Evolutionary conservation across 768 basidiomycete species (phyloP), one percentile per base, ranked within the genome.

Genomic region (Lentinus tigrinus): DNA sequence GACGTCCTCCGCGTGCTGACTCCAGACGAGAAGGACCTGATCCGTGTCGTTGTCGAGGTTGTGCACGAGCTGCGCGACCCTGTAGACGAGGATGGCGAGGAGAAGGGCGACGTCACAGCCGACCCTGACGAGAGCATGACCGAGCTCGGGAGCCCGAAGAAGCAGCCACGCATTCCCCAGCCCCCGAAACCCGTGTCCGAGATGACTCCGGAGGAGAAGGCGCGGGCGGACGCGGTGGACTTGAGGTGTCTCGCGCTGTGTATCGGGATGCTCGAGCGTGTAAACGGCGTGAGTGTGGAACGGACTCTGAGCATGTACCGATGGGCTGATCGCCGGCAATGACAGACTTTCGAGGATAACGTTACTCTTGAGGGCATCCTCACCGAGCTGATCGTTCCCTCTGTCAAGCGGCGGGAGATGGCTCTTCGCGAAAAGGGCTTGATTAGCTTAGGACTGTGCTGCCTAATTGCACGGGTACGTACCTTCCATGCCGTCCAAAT

Each of bases 331-430:
- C 31, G 31, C 11, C 27, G 5, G 11, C 17, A 14, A 3, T 28
- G 28, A 23, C 54, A 82, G 81, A 81, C 78, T 1, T 82, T 83
- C 52, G 81, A 85, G 61, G 87, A 89, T 58, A 88, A 89, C 67
- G 84, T 87, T 7, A 86, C 83, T 4, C 72, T 90, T 57, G 83
- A 85, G 58, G 89, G 91, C 26, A 71, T 80, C 21, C 68, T 85
- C 70, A 77, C 91, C 10, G 93, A 98, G 64, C 77, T 99, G 17
- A 93, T 98, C 66, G 84, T 97, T 31, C 96, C 96, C 2, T 85
- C 92, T 4, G 91, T 98, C 43, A 87, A 88, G 67, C 84, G 92
- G 52, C 95, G 95, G 73, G 93, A 96, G 64, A 78, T 91, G 5
- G 78, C 81, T 0, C 78, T 95, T 65, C 81, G 91, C 39, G 90